These are phyloP conservation scores for Murraya paniculata DNA, from an alignment of 345 rosid genomes.

Conservation along the genomic window DNA sequence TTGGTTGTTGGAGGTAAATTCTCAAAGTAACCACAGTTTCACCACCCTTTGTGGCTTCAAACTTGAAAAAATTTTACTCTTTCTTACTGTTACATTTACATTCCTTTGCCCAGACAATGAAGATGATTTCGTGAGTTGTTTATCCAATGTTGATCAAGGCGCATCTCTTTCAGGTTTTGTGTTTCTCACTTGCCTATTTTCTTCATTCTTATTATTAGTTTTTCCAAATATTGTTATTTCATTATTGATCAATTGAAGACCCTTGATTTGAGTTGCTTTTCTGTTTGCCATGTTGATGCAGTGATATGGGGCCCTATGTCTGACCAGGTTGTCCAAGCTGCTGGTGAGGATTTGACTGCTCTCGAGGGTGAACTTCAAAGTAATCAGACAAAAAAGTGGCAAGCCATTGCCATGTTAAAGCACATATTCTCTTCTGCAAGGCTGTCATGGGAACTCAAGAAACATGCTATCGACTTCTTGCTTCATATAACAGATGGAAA, in stretches of 20 bases:
- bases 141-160: conserved; percentile 60
- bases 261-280: background rate
- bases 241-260: background rate
- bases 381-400: conserved; percentile 66
- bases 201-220: background rate
- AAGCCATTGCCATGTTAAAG: conserved; percentile 73
- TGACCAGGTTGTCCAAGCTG: conserved; percentile 46
- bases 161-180: conserved; percentile 72
- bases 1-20: conserved; percentile 46
- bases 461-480: conserved; percentile 62
- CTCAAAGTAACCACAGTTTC: conserved; percentile 6
- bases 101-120: conserved; percentile 48
- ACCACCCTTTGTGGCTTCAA: background rate
- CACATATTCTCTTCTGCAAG: conserved; percentile 49
- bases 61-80: background rate
- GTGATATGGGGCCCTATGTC: conserved; percentile 65
- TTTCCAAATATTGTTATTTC: background rate
- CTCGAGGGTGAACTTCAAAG: conserved; percentile 52
- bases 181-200: conserved; percentile 11
- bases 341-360: conserved; percentile 37
- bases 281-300: conserved; percentile 30
- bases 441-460: conserved; percentile 69
- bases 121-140: conserved; percentile 39
- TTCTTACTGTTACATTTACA: conserved; percentile 3
- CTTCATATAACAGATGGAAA: conserved; percentile 51